Evolutionary conservation across 495 filamentous ascomycete species (phyloP).

Genomic region (Schizothecium vesticola): DNA sequence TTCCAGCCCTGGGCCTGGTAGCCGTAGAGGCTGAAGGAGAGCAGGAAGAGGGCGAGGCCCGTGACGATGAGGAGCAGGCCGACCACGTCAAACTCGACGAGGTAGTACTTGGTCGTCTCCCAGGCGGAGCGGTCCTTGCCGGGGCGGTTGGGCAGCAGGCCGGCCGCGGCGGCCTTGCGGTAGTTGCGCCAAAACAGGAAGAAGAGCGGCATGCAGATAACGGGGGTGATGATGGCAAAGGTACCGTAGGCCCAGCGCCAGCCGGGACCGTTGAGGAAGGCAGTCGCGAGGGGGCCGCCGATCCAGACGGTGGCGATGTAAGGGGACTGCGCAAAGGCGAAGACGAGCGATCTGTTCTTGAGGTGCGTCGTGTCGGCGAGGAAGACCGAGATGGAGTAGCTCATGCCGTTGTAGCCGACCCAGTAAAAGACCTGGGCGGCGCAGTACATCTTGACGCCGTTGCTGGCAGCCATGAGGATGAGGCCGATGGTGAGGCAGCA

Average conservation of each 20-base stretch:
- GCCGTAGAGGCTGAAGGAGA: conserved; percentile 48
- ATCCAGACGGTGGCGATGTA: conserved; percentile 60
- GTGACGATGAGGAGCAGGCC: conserved; percentile 42
- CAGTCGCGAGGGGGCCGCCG: conserved; percentile 40
- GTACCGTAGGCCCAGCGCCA: conserved; percentile 63
- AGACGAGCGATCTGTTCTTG: conserved; percentile 57
- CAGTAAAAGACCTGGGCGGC: conserved; percentile 52
- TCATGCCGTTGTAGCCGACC: conserved; percentile 52
- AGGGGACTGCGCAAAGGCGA: conserved; percentile 58
- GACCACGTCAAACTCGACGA: conserved; percentile 49
- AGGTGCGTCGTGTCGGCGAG: conserved; percentile 62
- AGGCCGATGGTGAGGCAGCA: conserved; percentile 41
- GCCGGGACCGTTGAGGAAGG: conserved; percentile 40
- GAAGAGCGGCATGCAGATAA: conserved; percentile 50
- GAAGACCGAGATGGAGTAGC: conserved; percentile 55
- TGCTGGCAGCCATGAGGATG: conserved; percentile 48
- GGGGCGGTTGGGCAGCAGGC: conserved; percentile 40
- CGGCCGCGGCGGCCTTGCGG: conserved; percentile 51
- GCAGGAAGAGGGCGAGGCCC: conserved; percentile 38
- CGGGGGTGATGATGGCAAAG: conserved; percentile 54
- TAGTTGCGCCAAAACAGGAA: conserved; percentile 53
- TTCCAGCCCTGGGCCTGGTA: conserved; percentile 46
- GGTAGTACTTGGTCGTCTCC: conserved; percentile 49
- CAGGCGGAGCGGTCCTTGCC: conserved; percentile 41
- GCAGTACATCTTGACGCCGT: conserved; percentile 44